Evolutionary conservation across 2,329 filamentous ascomycete genomes (phyloP), one percentile per base, ranked within the genome.

Genomic region (Colletotrichum falcatum): DNA sequence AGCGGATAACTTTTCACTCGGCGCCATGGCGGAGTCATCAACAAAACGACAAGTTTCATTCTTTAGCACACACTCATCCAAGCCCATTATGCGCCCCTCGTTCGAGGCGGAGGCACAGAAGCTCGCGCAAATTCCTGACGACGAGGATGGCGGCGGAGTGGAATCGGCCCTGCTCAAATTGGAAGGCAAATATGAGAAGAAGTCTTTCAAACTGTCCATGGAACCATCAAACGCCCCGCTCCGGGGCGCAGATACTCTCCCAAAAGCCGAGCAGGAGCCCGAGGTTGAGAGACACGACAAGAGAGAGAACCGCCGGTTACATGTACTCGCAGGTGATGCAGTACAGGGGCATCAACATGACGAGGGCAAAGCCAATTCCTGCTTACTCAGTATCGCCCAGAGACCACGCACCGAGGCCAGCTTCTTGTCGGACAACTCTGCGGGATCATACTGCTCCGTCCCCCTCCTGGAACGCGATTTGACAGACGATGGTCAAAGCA

Each of bases 161-260:
- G 96, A 98, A 77, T 94, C 95, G n/a, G 94, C 96, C 0, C 80
- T 99, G 61, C 82, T 95, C 75, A 99, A 98, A 77, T 86, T 99
- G 0, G 96, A 99, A 82, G 96, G 96, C 12, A 95, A 90, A 74
- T 96, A 91, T 75, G 87, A 91, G 77, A 90, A 86, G 74, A 88
- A 80, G 74, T 72, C 78, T 0, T 78, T 78, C 35, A 82, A 80
- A 62, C 77, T 83, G 16, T 84, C 81, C 18, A 82, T 84, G 72
- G 81, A 83, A 53, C 79, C 80, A 12, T 66, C 73, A 11, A 76
- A 73, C 20, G 72, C 75, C 46, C 73, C 76, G 62, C 72, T 78
- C 23, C 9, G 65, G 12, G 65, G 16, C 33, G n/a, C 26, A 18
- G 51, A 56, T 8, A 26, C 18, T 33, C 28, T 14, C 7, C 64